Evolutionary conservation across 768 basidiomycete species (phyloP), one percentile per base, ranked within the genome.

Genomic region (Galerina marginata): DNA sequence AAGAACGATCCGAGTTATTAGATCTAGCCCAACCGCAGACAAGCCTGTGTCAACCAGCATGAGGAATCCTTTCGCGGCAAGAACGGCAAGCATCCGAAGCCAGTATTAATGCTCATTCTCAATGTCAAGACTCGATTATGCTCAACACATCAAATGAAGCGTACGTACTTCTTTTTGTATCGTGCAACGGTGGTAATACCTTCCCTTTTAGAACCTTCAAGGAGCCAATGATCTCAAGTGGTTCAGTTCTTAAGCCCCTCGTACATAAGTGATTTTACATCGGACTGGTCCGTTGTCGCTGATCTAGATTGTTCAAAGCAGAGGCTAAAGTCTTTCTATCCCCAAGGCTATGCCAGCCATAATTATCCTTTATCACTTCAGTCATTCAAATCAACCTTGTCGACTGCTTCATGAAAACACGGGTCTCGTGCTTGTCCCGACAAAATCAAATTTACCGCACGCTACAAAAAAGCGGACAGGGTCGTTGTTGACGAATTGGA

Each of bases 101-200:
- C 20, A 0, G 44, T 37, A 12, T 40, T 69, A 1, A 74, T 75
- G 69, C 68, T 74, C 7, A 75, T 74, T 40, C 61, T 75, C 0
- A 72, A 76, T 60, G 73, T 74, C 9, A 58, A 54, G 12, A 77
- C 74, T n/a, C 60, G 69, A 1, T 77, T 75, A 74, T 68, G 69
- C 0, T 77, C 74, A 16, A 71, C 71, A 2, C 71, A 74, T 45
- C 67, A 72, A 40, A 75, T 76, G 75, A 61, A 75, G 1, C 44
- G 69, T 75, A 46, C 51, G 68, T 60, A 23, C 37, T 54, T 6
- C 9, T 55, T 10, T 57, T 51, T 36, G 6, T 46, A 26, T 15
- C 58, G 4, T 26, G 23, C 6, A 16, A 42, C 0, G 23, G 52
- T 9, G 42, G 62, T 11, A 73, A 77, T 14, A 77, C 72, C 74